Base-by-base conservation (phyloP, 108 stramenopile genomes). In the Cyclotella baltica region DNA sequence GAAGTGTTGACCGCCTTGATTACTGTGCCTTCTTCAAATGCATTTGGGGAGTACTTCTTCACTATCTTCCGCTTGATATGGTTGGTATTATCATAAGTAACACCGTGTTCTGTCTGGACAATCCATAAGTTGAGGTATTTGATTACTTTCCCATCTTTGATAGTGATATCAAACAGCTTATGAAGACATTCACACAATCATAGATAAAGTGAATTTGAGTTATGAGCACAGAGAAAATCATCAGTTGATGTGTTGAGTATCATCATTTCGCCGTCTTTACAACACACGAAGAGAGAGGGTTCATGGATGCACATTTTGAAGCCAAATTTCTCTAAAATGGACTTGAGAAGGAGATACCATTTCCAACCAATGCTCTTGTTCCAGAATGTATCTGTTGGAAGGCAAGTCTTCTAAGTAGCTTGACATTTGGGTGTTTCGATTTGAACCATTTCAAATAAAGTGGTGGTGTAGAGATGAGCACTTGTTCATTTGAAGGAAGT, bases 181-280 rank as follows among this genome's bases (percentile, higher is more conserved):
- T 13, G 40, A 10, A 43, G 40, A 35, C 19, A 10, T 18, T 9
- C 5, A 43, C 29, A 43, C 3, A 43, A 37, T 13, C 29, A 8
- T 18, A 29, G 27, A 28, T 15, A 63, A 27, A 67, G 18, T 4
- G 4, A 5, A 6, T 10, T 30, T 10, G 8, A 3, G 18, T 30
- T 36, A 37, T 67, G 40, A 8, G 37, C 65, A 20, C 65, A 67
- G 37, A 63, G 62, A 30, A 63, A 30, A 27, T 63, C 62, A 30
- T 63, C 62, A 8, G 62, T 63, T 16, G 62, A 67, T 18, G 65
- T 43, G 25, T 67, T 67, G 37, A 67, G 20, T 18, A 67, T 67
- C 37, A 67, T 43, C 6, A 43, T 10, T 16, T 19, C 4, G 37
- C 25, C 65, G 18, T 43, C 46, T 30, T 67, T 67, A 8, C n/a